Evolutionary conservation across 345 rosid genomes (phyloP), one percentile per base, ranked within the genome.

Genomic region (Microthlaspi erraticum): DNA sequence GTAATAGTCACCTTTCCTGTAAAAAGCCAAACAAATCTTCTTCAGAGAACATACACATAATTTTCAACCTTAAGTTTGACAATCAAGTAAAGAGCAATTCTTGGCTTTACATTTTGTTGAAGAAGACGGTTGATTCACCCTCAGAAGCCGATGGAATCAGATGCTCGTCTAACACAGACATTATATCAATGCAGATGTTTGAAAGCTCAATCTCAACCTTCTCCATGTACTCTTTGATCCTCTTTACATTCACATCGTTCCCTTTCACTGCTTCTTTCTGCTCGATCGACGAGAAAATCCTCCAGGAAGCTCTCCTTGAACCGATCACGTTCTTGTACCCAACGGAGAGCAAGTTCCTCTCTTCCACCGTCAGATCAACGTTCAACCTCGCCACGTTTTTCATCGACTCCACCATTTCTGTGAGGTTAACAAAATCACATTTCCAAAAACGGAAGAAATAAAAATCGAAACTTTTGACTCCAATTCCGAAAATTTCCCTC

Each of bases 1-100:
- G 71, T 80, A 88, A 73, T 88, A 88, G 43, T 88, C 93, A 14
- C 86, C 93, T 69, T 88, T 88, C 93, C 93, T 88, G 80, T 78
- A 78, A 64, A 68, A 29, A 41, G 6, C 29, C 39, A 49, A 56
- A 18, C 12, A 49, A 62, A 33, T 19, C 64, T 26, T 59, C 20
- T 26, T 26, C 29, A 26, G 29, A 26, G 29, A 3, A 26, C 29
- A 74, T 8, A 66, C 2, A 51, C 45, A 57, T 4, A 59, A 52
- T 44, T 23, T 29, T 2, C 6, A 46, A 36, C 8, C 44, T 18
- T 12, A 23, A 58, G 5, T 26, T 63, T 57, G 16, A 46, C 18
- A 64, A 32, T 31, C 2, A 53, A 31, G 51, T 20, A 13, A 69
- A 45, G 41, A 55, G 46, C 42, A 55, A n/a, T 18, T 18, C 68